Percentiles rank a stretch among this genome's conserved stretches.
Evolutionary conservation across 805 yeast genomes (phyloP).

Genomic region (Ogataea corticis): DNA sequence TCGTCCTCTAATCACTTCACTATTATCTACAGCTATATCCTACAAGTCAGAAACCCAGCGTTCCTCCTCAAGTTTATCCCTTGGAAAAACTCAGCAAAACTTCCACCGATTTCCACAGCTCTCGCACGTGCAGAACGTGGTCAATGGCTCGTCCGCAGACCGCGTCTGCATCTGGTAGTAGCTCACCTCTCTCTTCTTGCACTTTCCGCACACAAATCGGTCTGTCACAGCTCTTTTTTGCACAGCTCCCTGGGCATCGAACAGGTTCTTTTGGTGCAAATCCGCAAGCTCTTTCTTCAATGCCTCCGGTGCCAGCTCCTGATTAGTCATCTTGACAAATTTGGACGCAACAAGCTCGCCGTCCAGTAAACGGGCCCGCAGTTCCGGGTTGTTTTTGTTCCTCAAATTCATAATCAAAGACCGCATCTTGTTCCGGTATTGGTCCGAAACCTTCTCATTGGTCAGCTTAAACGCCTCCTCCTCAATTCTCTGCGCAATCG

Average conservation of each 20-base stretch:
- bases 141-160: conserved; percentile 97
- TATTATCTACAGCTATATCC: conserved; percentile 3
- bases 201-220: conserved; percentile 95
- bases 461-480: conserved; percentile 63
- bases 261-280: conserved; percentile 83
- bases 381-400: conserved; percentile 85
- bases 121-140: conserved; percentile 97
- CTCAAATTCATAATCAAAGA: conserved; percentile 84
- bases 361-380: conserved; percentile 64
- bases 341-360: conserved; percentile 67
- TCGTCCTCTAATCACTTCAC: background rate
- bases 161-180: conserved; percentile 98
- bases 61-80: background rate
- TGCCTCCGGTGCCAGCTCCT: conserved; percentile 93
- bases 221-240: conserved; percentile 95
- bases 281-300: conserved; percentile 82
- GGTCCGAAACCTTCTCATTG: conserved; percentile 54
- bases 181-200: conserved; percentile 95
- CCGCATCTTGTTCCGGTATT: conserved; percentile 80
- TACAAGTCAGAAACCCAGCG: background rate
- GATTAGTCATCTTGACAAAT: conserved; percentile 82
- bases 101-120: conserved; percentile 98
- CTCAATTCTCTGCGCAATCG: conserved; percentile 72
- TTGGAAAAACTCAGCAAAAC: conserved; percentile 66
- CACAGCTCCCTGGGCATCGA: conserved; percentile 97